phyloP scores from a whole-genome alignment of 2,329 filamentous ascomycete genomes.

The Colletotrichum theobromicola region DNA sequence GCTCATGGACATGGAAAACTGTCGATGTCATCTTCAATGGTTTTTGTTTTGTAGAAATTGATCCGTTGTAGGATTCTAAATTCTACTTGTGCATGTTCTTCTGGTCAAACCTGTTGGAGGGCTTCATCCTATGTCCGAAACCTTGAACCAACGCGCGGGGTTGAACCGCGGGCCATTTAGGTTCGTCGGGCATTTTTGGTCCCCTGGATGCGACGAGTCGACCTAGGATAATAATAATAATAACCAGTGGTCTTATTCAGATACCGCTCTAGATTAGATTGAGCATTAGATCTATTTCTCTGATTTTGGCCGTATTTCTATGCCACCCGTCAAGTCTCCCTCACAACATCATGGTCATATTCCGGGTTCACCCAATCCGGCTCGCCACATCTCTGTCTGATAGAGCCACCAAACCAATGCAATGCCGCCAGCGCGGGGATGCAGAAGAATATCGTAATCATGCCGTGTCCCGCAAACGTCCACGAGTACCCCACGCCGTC shows the following conservation, averaged over 20 bases:
- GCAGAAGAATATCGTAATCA: constrained; percentile 47
- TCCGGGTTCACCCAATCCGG: constrained; percentile 54
- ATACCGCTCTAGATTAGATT: neutral
- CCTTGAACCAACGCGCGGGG: neutral
- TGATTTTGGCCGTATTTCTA: neutral
- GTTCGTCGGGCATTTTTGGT: neutral
- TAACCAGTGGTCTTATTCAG: rapidly evolving
- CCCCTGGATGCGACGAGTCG: neutral
- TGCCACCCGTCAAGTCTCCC: neutral
- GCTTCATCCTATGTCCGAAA: neutral
- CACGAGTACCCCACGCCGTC: constrained; percentile 51
- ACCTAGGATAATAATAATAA: neutral
- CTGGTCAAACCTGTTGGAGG: neutral
- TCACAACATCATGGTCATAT: constrained; percentile 26
- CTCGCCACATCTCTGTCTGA: constrained; percentile 39
- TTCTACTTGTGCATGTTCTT: neutral
- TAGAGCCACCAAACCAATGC: constrained; percentile 42
- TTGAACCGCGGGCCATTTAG: neutral
- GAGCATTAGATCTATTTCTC: neutral
- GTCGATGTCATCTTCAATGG: rapidly evolving
- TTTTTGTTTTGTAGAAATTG: rapidly evolving
- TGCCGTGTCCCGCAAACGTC: constrained; percentile 53
- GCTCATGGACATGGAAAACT: neutral
- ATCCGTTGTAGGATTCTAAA: neutral
- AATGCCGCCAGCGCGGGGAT: constrained; percentile 40